Percentiles rank a stretch among this genome's conserved stretches.
Evolutionary conservation across 371 early-diverging fungal species (phyloP).

Genomic region (Syncephalastrum contaminatum): DNA sequence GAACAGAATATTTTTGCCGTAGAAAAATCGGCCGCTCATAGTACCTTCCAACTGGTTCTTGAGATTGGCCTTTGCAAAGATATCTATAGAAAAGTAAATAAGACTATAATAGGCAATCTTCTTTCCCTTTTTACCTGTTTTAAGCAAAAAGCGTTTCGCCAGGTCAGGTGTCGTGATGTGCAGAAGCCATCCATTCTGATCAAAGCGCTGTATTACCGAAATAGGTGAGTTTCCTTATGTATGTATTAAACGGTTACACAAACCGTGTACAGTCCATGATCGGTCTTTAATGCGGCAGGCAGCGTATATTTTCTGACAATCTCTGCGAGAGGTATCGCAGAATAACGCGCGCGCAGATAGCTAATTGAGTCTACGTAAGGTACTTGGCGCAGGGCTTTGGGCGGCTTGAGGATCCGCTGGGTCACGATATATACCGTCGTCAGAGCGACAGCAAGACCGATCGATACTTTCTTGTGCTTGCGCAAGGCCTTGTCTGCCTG

Average conservation of each 20-base stretch:
- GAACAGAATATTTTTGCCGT: conserved; percentile 14
- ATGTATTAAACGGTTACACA: no score
- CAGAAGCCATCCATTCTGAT: conserved; percentile 9
- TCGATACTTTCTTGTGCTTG: background rate
- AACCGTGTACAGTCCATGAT: conserved; percentile 13
- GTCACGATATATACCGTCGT: conserved; percentile 3
- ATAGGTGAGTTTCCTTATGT: background rate
- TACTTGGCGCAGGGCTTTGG: conserved; percentile 14
- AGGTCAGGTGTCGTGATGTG: conserved; percentile 12
- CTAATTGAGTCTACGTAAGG: conserved; percentile 5
- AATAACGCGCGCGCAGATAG: background rate
- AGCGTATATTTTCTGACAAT: conserved; percentile 1
- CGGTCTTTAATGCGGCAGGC: conserved; percentile 4
- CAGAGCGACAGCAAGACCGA: conserved; percentile 4
- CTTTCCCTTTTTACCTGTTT: background rate
- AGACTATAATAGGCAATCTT: background rate
- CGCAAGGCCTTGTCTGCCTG: no score
- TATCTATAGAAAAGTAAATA: conserved; percentile 5
- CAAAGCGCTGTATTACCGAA: conserved; percentile 2
- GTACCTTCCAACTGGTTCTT: background rate
- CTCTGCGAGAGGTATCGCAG: background rate
- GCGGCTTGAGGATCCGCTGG: conserved; percentile 9
- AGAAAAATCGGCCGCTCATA: conserved; percentile 9
- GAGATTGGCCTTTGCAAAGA: conserved; percentile 10
- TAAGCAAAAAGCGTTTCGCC: conserved; percentile 13